phyloP scores from a whole-genome alignment of 331 rosid species.

The Ulmus americana region DNA sequence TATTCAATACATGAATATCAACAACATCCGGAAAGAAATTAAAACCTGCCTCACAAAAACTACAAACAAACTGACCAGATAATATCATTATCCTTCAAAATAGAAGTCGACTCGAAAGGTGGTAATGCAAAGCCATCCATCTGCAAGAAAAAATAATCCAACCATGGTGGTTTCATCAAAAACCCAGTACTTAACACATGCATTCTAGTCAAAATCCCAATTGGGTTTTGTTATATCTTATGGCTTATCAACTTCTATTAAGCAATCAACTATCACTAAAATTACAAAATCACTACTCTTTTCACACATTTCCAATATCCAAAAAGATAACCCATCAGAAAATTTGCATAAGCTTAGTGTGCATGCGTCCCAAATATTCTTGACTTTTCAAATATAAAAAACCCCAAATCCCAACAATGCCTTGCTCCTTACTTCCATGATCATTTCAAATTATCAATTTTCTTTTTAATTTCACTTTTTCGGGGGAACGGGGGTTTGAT shows the following conservation, averaged over 20 bases:
- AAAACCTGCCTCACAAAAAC: background rate
- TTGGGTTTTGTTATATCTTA: background rate
- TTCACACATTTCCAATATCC: background rate
- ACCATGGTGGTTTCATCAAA: background rate
- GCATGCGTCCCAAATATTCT: background rate
- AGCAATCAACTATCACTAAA: background rate
- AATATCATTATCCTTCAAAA: conserved; percentile 78
- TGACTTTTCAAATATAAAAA: background rate
- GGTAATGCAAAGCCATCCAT: conserved; percentile 94
- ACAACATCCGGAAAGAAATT: background rate
- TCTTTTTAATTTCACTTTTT: too few relatives aligned
- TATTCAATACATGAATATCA: conserved; percentile 4
- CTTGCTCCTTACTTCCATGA: background rate
- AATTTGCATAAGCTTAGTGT: background rate
- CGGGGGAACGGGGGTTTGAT: background rate
- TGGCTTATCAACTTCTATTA: background rate
- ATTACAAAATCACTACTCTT: background rate
- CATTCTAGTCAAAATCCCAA: too few relatives aligned
- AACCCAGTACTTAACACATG: background rate
- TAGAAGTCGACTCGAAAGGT: conserved; percentile 69
- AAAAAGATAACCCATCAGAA: background rate
- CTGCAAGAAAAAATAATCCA: conserved; percentile 35
- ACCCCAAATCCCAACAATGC: too few relatives aligned
- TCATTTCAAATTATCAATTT: background rate
- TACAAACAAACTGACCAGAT: conserved; percentile 47